Conservation (phyloP, 2,329 filamentous ascomycete genomes). For the Pseudocercospora macadamiae region DNA sequence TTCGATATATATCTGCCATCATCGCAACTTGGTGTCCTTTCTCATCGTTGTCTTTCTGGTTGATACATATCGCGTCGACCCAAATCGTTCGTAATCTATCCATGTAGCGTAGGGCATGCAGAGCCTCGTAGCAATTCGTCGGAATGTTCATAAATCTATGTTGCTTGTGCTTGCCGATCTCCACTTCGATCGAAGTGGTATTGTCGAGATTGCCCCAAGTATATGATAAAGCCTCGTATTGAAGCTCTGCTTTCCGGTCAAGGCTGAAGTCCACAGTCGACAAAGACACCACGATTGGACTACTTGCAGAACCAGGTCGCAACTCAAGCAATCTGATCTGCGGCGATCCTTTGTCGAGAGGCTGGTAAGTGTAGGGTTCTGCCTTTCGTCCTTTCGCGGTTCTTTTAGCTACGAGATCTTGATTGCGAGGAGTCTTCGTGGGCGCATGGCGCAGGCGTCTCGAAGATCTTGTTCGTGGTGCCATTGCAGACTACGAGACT, state of each 20-base stretch:
- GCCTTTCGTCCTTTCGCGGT: too few species aligned
- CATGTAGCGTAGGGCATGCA: neutral
- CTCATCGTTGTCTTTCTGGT: constrained; percentile 11
- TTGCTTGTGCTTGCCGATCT: neutral
- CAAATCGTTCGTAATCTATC: neutral
- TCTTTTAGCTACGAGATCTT: too few species aligned
- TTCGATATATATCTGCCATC: constrained; percentile 13
- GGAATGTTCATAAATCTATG: neutral
- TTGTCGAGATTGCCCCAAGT: neutral
- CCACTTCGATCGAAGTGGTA: neutral
- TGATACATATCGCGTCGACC: too few species aligned
- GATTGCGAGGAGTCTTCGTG: too few species aligned
- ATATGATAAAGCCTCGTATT: neutral
- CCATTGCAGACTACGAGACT: too few species aligned
- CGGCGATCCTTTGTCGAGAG: too few species aligned
- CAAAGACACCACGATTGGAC: neutral
- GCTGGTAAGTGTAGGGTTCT: too few species aligned
- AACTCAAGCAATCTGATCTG: too few species aligned
- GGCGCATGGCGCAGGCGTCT: too few species aligned
- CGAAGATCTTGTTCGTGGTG: too few species aligned
- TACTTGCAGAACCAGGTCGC: neutral
- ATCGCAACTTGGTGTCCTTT: constrained; percentile 12
- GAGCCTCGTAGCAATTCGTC: neutral
- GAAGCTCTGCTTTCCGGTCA: neutral
- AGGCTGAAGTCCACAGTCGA: neutral